phyloP scores from a whole-genome alignment of 805 yeast genomes.

The Yamadazyma ubonensis region DNA sequence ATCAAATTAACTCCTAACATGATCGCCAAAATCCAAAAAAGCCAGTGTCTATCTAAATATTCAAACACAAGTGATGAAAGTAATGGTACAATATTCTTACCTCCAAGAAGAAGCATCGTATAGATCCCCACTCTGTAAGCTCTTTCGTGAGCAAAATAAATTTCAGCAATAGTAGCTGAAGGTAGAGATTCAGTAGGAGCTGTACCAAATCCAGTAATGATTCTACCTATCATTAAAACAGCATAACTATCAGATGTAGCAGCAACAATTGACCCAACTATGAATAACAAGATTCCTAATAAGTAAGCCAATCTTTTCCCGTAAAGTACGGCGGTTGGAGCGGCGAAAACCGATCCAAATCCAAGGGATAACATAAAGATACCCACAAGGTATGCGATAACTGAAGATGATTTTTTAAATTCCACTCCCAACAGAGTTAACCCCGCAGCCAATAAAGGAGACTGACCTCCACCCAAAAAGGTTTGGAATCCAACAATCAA shows the following conservation, averaged over 20 bases:
- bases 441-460: slow-evolving; percentile 61
- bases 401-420: slow-evolving; percentile 41
- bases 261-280: slow-evolving; percentile 55
- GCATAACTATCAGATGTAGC: slow-evolving; percentile 50
- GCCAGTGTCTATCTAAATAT: slow-evolving; percentile 54
- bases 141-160: slow-evolving; percentile 59
- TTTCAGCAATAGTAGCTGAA: slow-evolving; percentile 59
- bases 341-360: slow-evolving; percentile 54
- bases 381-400: slow-evolving; percentile 55
- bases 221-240: slow-evolving; percentile 55
- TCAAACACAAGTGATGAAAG: slow-evolving; percentile 54
- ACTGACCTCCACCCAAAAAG: slow-evolving; percentile 61
- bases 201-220: slow-evolving; percentile 58
- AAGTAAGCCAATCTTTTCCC: slow-evolving; percentile 60
- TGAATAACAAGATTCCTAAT: slow-evolving; percentile 45
- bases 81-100: slow-evolving; percentile 58
- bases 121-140: slow-evolving; percentile 60
- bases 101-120: slow-evolving; percentile 58
- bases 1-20: slow-evolving; percentile 47
- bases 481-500: slow-evolving; percentile 55
- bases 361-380: slow-evolving; percentile 59
- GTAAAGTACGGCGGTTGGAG: slow-evolving; percentile 55
- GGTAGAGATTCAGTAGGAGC: slow-evolving; percentile 63
- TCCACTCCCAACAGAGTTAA: slow-evolving; percentile 40
- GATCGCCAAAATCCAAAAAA: slow-evolving; percentile 58